Evolutionary conservation across 129 eudicot species (phyloP), one percentile per base, ranked within the genome.

Genomic region (Solidago caesia): DNA sequence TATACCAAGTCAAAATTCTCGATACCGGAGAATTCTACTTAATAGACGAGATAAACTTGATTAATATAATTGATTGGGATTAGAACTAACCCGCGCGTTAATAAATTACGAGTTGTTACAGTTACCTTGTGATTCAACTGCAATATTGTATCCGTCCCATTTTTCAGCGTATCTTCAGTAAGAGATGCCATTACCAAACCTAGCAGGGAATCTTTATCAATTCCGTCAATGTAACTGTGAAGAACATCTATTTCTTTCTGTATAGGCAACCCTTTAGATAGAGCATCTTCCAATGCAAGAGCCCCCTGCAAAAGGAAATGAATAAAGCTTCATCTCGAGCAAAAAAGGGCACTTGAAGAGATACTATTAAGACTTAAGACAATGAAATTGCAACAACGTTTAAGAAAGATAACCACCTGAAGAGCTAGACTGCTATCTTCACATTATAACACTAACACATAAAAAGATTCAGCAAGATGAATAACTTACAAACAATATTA

Each of bases 231-330:
- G 74, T 83, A 82, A 71, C 80, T 71, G 61, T 74, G 82, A 56
- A 93, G 77, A 66, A 88, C 91, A 57, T 90, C 87, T 72, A 93
- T 83, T 81, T 93, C 98, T 65, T 87, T 85, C 73, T 93, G 85
- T 56, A 93, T 89, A 41, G 98, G 97, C 46, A 86, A 69, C 76
- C 98, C 98, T 81, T 86, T 90, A 49, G 97, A 86, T 39, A 93
- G 81, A 64, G 98, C 92, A 79, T 93, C 96, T 83, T 93, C 96
- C 71, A 93, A 64, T 42, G 98, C 97, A 67, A 93, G 91, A 63
- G 97, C 87, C 3, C 98, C 96, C 98, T 93, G 75, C 73, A 67
- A 64, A 42, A 73, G 14, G 41, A 64, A 59, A 53, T 66, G 11
- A 29, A 25, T 68, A 64, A 44, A 56, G 67, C 69, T 42, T 60